Percentiles rank a stretch among this genome's conserved stretches.
Evolutionary conservation across 1,284 basidiomycete genomes (phyloP).

Genomic region (Sanguinoderma infundibulare): DNA sequence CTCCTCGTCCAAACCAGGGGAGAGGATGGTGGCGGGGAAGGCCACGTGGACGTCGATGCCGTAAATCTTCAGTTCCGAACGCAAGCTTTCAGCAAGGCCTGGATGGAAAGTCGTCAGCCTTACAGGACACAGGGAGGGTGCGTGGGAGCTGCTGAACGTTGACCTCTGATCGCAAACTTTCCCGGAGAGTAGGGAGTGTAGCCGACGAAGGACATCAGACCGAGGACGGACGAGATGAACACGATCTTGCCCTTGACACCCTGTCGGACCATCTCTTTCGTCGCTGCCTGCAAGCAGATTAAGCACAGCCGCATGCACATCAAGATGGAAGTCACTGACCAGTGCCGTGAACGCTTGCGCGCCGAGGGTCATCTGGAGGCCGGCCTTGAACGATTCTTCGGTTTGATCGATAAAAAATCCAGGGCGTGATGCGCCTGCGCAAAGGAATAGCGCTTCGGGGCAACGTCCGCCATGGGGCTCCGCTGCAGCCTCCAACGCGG

Average conservation of each 20-base stretch:
- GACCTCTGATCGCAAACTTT: slow-evolving; percentile 82
- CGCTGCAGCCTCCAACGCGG: slow-evolving; percentile 67
- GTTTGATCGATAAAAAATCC: slow-evolving; percentile 76
- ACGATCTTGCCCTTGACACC: slow-evolving; percentile 72
- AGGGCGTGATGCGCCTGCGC: slow-evolving; percentile 74
- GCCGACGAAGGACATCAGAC: slow-evolving; percentile 83
- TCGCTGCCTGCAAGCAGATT: slow-evolving; percentile 55
- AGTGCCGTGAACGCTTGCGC: slow-evolving; percentile 80
- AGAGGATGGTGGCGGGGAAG: slow-evolving; percentile 87
- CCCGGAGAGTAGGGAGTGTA: slow-evolving; percentile 88
- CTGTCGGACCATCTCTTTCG: slow-evolving; percentile 71
- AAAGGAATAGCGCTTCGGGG: slow-evolving; percentile 80
- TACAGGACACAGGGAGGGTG: slow-evolving; percentile 9
- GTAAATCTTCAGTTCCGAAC: slow-evolving; percentile 83
- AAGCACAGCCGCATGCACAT: no score
- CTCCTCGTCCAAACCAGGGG: slow-evolving; percentile 83
- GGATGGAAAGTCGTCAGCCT: neutral
- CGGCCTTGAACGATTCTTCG: slow-evolving; percentile 60
- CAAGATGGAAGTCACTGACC: slow-evolving; percentile 45
- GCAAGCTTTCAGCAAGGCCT: slow-evolving; percentile 90
- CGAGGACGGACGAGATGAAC: slow-evolving; percentile 84
- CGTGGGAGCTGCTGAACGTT: no score
- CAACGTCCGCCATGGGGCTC: slow-evolving; percentile 52
- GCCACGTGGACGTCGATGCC: slow-evolving; percentile 85
- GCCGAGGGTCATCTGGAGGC: slow-evolving; percentile 72